Evolutionary conservation across 805 yeast genomes (phyloP), one percentile per base, ranked within the genome.

Genomic region (Candida chauliodis): DNA sequence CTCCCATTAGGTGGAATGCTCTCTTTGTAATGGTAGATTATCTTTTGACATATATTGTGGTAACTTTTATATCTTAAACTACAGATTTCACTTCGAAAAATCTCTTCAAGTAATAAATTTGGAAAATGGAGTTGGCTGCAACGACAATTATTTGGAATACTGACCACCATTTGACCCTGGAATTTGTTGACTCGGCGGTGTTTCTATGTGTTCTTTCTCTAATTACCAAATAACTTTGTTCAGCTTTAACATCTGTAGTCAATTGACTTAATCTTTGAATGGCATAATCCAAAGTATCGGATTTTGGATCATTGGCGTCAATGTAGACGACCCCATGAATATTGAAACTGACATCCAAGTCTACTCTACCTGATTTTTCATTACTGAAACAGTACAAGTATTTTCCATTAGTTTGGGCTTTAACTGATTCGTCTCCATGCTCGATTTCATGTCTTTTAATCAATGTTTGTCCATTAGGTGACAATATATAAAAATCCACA

Each of bases 101-200:
- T 54, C 98, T 79, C 67, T 85, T 89, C 64, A 91, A 76, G 69
- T 90, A 91, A 66, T 85, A 84, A 46, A 91, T 89, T 67, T 91
- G 99, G 78, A 93, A 93, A 40, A 90, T 51, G 19, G 96, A 86
- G 70, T 89, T 93, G 45, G 75, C 76, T 13, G 83, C 84, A 32
- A 91, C 97, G 40, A 93, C 90, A 37, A 81, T 53, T 47, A 93
- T 71, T 70, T 91, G 99, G 74, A 90, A 84, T 22, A 87, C 73
- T 19, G 96, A 86, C 99, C 99, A 91, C 87, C 95, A 93, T 65
- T 91, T 91, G 48, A 91, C 98, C 55, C 99, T 80, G 39, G 93
- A 83, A 64, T 91, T 91, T 32, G 99, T 91, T 17, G 95, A 85
- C 67, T 91, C 99, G 5, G 99, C 98, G 8, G 99, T 91, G 68